Base-by-base conservation (phyloP, 129 eudicot genomes). In the Flaveria robusta region DNA sequence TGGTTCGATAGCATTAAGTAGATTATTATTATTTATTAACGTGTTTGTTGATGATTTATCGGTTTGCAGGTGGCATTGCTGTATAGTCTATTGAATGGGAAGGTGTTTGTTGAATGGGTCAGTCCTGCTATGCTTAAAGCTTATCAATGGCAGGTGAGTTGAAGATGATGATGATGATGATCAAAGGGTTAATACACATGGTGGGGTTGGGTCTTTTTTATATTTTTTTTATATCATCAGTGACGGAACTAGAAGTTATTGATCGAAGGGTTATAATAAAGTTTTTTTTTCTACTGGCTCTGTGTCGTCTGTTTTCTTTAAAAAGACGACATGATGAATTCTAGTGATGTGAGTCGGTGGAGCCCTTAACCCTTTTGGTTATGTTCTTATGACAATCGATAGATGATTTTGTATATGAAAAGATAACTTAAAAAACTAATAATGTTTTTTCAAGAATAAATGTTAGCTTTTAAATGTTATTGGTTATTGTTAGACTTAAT, bases 121-220 rank as follows among this genome's bases (percentile, higher is more conserved):
- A 85, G 92, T 70, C 98, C 98, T 72, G 97, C 98, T 15, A 84
- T 90, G 68, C 86, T 90, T 12, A 93, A 90, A 77, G 96, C 98
- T 59, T 93, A 90, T 52, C 68, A 63, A 29, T 63, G 68, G 68
- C 68, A 63, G 68, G 68, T 63, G 13, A 62, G 41, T 62, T 47
- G 3, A 62, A 59, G 23, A 54, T 19, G 3, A 54, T n/a, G n/a
- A n/a, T n/a, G n/a, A n/a, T n/a, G n/a, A 18, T 54, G 62, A 19
- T 59, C 66, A 3, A 59, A 59, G 13, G 24, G 4, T 59, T 59
- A 24, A n/a, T 15, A 63, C 43, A 63, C 42, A 63, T 29, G 45
- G 68, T 60, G 66, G 66, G 68, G 68, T 27, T 62, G 41, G 20
- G 14, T 12, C 3, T 27, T 2, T 7, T 14, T 13, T 19, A 2